Evolutionary conservation across 179 eudicot genomes (phyloP).

Genomic region (Sideroxylon spinosum): DNA sequence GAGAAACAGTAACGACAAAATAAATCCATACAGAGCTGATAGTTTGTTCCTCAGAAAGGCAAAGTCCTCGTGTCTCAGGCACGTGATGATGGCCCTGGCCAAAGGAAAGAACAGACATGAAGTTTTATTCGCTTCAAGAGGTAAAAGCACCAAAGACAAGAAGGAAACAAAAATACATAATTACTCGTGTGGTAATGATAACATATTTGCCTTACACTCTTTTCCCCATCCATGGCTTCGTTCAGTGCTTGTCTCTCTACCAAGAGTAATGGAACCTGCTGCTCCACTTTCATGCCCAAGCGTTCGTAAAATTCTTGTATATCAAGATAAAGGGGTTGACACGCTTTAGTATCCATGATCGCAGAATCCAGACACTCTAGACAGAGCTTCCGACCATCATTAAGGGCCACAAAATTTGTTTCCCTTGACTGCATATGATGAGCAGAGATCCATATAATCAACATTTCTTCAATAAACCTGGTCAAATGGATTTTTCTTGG

Average conservation of each 20-base stretch:
- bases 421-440: slow-evolving; percentile 58
- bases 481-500: neutral
- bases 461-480: slow-evolving; percentile 9
- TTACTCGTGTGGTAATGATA: neutral
- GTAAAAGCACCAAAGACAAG: neutral
- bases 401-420: slow-evolving; percentile 59
- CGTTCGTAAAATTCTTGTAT: slow-evolving; percentile 71
- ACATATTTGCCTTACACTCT: slow-evolving; percentile 40
- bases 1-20: slow-evolving; percentile 1
- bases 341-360: slow-evolving; percentile 65
- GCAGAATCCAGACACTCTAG: slow-evolving; percentile 83
- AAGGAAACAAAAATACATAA: neutral
- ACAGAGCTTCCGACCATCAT: slow-evolving; percentile 81
- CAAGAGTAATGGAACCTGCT: slow-evolving; percentile 72
- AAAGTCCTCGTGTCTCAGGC: slow-evolving; percentile 90
- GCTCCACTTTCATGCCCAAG: slow-evolving; percentile 73
- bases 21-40: slow-evolving; percentile 56
- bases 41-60: slow-evolving; percentile 89
- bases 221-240: slow-evolving; percentile 89
- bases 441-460: slow-evolving; percentile 8
- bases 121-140: neutral
- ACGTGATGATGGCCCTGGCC: slow-evolving; percentile 83
- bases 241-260: slow-evolving; percentile 87
- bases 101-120: slow-evolving; percentile 13
- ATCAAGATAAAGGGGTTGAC: slow-evolving; percentile 74